Evolutionary conservation across 495 filamentous ascomycete genomes (phyloP).

Genomic region (Penicillium coffeae): DNA sequence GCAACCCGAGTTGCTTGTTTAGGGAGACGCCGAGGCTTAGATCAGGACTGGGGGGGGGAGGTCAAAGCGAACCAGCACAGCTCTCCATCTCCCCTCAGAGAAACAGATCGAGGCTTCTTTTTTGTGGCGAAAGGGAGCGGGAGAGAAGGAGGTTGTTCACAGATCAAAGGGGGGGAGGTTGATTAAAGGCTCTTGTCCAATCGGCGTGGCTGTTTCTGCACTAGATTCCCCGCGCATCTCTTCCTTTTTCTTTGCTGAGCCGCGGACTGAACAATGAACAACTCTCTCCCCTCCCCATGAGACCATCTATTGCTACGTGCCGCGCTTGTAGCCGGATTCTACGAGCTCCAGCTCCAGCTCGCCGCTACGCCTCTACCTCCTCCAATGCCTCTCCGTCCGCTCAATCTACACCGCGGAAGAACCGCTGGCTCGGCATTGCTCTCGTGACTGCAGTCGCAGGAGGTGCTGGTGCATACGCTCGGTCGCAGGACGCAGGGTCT

Average conservation of each 20-base stretch:
- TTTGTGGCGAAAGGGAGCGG: neutral
- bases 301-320: conserved; percentile 13
- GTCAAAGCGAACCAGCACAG: conserved; percentile 11
- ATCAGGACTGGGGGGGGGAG: conserved; percentile 2
- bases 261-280: neutral
- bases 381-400: neutral
- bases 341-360: conserved; percentile 10
- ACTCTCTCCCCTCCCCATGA: conserved; percentile 22
- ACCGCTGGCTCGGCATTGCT: conserved; percentile 34
- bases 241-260: neutral
- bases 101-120: neutral
- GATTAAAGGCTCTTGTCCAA: conserved; percentile 9
- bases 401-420: conserved; percentile 20
- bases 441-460: conserved; percentile 33
- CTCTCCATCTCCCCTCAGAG: conserved; percentile 18
- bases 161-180: conserved; percentile 4
- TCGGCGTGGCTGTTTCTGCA: conserved; percentile 21
- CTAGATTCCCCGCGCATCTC: conserved; percentile 18
- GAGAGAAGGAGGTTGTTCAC: neutral
- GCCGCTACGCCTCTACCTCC: conserved; percentile 21
- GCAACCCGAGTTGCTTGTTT: no score
- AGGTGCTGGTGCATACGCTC: conserved; percentile 35
- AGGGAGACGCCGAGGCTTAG: neutral
- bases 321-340: conserved; percentile 13
- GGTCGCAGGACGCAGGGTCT: conserved; percentile 23